Evolutionary conservation across 192 early-diverging fungal genomes (phyloP).

Genomic region (Pecoramyces ruminantium): DNA sequence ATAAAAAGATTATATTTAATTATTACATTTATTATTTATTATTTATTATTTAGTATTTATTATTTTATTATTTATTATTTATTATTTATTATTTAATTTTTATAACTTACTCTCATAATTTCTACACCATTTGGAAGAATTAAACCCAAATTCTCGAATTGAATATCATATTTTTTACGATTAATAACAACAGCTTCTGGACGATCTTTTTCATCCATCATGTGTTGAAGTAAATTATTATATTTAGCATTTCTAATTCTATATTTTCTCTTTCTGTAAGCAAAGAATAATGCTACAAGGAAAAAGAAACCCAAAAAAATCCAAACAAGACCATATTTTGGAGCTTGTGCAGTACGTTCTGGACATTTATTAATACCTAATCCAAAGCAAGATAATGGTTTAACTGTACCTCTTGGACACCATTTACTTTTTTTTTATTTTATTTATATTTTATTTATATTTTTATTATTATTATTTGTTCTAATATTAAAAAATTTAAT

Average conservation of each 20-base stretch:
- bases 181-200: not conserved
- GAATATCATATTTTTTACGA: constrained; percentile 19
- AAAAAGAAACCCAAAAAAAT: not conserved
- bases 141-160: constrained; percentile 23
- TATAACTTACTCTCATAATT: constrained; percentile 16
- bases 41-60: not conserved
- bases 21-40: no score
- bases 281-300: not conserved
- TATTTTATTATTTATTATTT: no score
- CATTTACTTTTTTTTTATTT: not conserved
- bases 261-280: not conserved
- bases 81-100: no score
- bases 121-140: constrained; percentile 16
- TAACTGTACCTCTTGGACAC: not conserved
- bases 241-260: not conserved
- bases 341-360: not conserved
- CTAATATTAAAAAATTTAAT: no score
- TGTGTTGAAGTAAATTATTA: not conserved
- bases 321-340: not conserved
- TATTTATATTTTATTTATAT: not conserved
- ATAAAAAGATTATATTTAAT: no score
- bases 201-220: not conserved
- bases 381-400: not conserved
- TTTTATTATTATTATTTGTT: no score
- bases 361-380: not conserved